Evolutionary conservation across 2,329 filamentous ascomycete genomes (phyloP), one percentile per base, ranked within the genome.

Genomic region (Fusarium haematococcum): DNA sequence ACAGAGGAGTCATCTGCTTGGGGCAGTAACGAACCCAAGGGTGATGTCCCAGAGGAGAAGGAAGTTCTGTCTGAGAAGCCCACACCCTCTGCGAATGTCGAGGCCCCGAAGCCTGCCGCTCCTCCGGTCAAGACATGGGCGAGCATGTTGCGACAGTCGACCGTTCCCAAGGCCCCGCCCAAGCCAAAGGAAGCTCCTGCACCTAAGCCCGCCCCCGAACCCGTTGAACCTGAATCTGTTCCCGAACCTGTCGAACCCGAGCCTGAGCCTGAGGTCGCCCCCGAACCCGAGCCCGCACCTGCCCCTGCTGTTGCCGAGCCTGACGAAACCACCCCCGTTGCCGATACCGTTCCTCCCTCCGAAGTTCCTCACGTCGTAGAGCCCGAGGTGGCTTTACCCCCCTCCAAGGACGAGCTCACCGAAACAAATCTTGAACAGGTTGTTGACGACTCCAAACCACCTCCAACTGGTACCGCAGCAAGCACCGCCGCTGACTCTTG

Each of bases 381-480:
- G 66, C 71, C 76, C 27, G 76, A 78, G 43, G 65, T 88, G 60
- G 86, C 88, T 57, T 83, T 96, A 54, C 88, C 89, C 57, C 92
- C 94, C 18, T 90, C 94, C 27, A 92, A 93, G 84, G 94, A 95
- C 82, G 91, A 95, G 79, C 89, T 98, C 75, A 98, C 96, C 32
- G 92, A 96, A 85, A 93, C 92, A 78, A 98, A 98, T 84, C 92
- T 98, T 67, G 95, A 98, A 82, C 94, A 96, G 84, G 89, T 98
- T 77, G 93, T 92, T 75, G 95, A 98, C 84, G 89, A 88, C 65
- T 97, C 96, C 50, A 86, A 91, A 67, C 93, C 94, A 45, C 90
- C 92, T 23, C 89, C 92, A 56, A 96, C 94, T 63, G 93, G 92
- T 75, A 98, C 96, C 56, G 94, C 91, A 74, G 95, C 94, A 74